Conservation (phyloP, 1,139 yeast species). For the Hanseniaspora uvarum region DNA sequence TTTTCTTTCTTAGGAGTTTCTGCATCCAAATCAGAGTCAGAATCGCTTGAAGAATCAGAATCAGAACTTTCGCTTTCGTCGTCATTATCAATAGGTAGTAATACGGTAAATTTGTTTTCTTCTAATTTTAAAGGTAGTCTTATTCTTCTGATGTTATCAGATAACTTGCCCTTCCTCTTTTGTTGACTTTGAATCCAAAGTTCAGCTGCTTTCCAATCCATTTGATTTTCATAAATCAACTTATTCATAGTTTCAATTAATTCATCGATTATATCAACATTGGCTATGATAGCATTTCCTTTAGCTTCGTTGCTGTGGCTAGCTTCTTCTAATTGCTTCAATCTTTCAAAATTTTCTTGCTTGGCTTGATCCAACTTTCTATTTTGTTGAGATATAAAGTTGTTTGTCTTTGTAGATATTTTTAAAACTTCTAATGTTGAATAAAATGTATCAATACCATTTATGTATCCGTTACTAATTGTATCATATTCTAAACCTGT, state of each 20-base stretch:
- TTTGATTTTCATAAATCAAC: constrained; percentile 58
- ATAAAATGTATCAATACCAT: constrained; percentile 71
- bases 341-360: constrained; percentile 60
- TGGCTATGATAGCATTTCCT: constrained; percentile 63
- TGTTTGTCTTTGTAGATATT: constrained; percentile 59
- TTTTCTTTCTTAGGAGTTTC: constrained; percentile 19
- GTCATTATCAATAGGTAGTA: constrained; percentile 38
- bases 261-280: constrained; percentile 62
- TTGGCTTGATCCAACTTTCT: constrained; percentile 66
- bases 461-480: constrained; percentile 53
- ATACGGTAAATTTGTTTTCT: constrained; percentile 56
- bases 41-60: constrained; percentile 22
- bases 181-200: constrained; percentile 63
- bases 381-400: constrained; percentile 64
- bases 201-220: constrained; percentile 92
- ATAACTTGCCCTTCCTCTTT: constrained; percentile 44
- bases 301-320: constrained; percentile 55
- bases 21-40: constrained; percentile 23
- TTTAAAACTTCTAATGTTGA: constrained; percentile 78
- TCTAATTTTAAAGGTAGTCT: constrained; percentile 60
- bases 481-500: constrained; percentile 31
- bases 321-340: constrained; percentile 54
- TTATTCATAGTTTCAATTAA: constrained; percentile 60
- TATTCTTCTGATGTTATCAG: constrained; percentile 47
- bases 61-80: constrained; percentile 28